phyloP scores from a whole-genome alignment of 305 asterid genomes.

The Fraxinus nigra region DNA sequence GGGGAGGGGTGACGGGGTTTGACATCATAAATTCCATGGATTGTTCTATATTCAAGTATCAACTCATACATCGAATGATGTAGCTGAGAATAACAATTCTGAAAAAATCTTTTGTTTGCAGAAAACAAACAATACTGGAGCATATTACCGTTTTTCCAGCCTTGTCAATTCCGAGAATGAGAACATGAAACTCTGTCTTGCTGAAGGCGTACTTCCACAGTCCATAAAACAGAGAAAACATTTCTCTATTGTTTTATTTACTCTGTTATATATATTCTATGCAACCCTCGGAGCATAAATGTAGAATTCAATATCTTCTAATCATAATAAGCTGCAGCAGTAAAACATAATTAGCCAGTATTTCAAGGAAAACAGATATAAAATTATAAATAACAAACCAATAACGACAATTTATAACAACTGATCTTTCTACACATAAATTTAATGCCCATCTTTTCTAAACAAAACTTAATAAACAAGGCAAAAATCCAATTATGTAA shows the following conservation, averaged over 20 bases:
- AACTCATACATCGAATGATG: not conserved
- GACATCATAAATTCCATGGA: not conserved
- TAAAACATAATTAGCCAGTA: not conserved
- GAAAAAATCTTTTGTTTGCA: constrained; percentile 6
- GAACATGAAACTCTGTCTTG: constrained; percentile 94
- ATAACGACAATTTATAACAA: not conserved
- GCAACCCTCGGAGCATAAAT: constrained; percentile 20
- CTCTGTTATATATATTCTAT: constrained; percentile 20
- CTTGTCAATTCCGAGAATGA: constrained; percentile 94
- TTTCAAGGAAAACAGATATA: not conserved
- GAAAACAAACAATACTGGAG: constrained; percentile 24
- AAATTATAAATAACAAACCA: not conserved
- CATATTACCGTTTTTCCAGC: constrained; percentile 90
- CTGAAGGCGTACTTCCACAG: constrained; percentile 81
- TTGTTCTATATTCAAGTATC: not conserved
- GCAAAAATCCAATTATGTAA: not conserved
- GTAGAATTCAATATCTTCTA: constrained; percentile 17
- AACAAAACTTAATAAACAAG: not conserved
- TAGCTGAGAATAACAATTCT: not conserved
- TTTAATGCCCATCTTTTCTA: not conserved
- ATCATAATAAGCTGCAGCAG: not conserved
- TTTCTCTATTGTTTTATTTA: constrained; percentile 32
- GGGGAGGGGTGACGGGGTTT: not conserved
- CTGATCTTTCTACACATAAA: not conserved
- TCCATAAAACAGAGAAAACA: constrained; percentile 94